Evolutionary conservation across 1,284 basidiomycete genomes (phyloP).

Genomic region (Uromyces viciae-fabae): DNA sequence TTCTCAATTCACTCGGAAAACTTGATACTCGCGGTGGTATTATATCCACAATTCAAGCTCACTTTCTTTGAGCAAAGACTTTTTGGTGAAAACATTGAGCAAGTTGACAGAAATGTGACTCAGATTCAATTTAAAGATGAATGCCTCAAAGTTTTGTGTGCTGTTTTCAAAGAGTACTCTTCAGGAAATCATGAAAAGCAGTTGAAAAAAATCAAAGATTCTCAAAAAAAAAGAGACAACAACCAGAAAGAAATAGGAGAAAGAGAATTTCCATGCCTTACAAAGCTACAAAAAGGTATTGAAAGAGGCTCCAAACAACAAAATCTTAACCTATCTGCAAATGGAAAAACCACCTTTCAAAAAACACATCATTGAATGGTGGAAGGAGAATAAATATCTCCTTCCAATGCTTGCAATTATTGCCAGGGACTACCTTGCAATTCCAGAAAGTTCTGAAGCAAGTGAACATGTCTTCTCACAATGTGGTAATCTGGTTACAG

Average conservation of each 20-base stretch:
- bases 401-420: background rate
- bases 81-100: background rate
- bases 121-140: conserved; percentile 6
- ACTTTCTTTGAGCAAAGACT: background rate
- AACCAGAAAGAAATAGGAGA: background rate
- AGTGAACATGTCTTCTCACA: background rate
- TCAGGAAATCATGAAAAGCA: background rate
- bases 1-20: background rate
- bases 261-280: background rate
- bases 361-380: conserved; percentile 1
- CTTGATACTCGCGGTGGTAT: background rate
- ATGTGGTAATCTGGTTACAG: background rate
- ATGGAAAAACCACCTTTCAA: background rate
- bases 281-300: background rate
- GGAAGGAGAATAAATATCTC: background rate
- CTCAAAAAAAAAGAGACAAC: background rate
- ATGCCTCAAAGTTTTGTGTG: background rate
- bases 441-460: background rate
- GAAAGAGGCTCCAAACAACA: background rate
- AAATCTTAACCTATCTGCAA: background rate
- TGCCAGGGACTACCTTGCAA: conserved; percentile 3
- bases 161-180: background rate
- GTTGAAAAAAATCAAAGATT: background rate
- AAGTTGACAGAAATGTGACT: background rate
- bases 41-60: background rate